Percentiles rank a stretch among this genome's conserved stretches.
Evolutionary conservation across 176 grass and related monocot genomes (phyloP).

Genomic region (Zea mays): Zm-B73-REFERENCE-NAM-5.0 NC_050099.1:244356001-244356500

Average conservation of each 20-base stretch:
- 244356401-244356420: slow-evolving; percentile 6
- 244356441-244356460: background rate
- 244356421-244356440: background rate
- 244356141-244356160: background rate
- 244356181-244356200: background rate
- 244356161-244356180: background rate
- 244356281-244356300: background rate
- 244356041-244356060: background rate
- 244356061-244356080: background rate
- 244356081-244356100: background rate
- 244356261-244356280: background rate
- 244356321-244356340: background rate
- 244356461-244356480: background rate
- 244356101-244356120: too few relatives aligned
- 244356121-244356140: background rate
- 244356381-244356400: slow-evolving; percentile 6
- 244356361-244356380: slow-evolving; percentile 20
- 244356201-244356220: background rate
- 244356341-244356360: background rate
- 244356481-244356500: background rate
- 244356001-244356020: background rate
- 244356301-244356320: background rate
- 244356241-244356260: background rate
- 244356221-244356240: background rate
- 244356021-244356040: background rate